These are phyloP conservation scores for Raffaelea albimanens DNA, from an alignment of 2,329 filamentous ascomycete species.

Conservation along the genomic window DNA sequence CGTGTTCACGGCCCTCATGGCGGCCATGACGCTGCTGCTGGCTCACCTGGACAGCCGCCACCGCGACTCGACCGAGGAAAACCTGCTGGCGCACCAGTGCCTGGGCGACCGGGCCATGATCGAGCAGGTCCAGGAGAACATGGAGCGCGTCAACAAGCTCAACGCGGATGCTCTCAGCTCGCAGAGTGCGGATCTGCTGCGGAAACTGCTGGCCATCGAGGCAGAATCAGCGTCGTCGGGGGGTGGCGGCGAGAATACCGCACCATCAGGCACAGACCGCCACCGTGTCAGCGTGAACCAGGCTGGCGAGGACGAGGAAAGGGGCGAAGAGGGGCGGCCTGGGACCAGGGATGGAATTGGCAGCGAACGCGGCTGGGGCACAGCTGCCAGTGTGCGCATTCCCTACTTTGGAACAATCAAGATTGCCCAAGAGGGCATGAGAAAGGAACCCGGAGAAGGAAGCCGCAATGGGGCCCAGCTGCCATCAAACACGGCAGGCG, in stretches of 20 bases:
- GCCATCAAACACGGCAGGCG: no score
- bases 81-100: conserved; percentile 29
- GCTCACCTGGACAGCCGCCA: conserved; percentile 24
- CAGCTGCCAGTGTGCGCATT: conserved; percentile 23
- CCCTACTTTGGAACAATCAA: conserved; percentile 31
- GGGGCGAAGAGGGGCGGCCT: conserved; percentile 12
- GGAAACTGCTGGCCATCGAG: conserved; percentile 28
- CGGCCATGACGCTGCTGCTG: conserved; percentile 27
- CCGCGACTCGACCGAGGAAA: not conserved
- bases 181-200: conserved; percentile 23
- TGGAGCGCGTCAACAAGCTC: conserved; percentile 17
- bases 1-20: conserved; percentile 30
- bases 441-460: not conserved
- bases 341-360: conserved; percentile 16
- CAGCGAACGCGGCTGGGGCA: conserved; percentile 10
- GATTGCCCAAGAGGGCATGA: conserved; percentile 14
- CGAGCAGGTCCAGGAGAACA: conserved; percentile 23
- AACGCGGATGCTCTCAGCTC: conserved; percentile 17
- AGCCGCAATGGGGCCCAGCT: not conserved
- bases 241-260: no score
- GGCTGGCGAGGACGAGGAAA: conserved; percentile 14
- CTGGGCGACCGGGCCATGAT: conserved; percentile 29
- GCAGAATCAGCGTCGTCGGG: no score
- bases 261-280: no score
- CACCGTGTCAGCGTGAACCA: no score